Evolutionary conservation across 2,329 filamentous ascomycete species (phyloP).

Genomic region (Stachybotrys chlorohalonatus): DNA sequence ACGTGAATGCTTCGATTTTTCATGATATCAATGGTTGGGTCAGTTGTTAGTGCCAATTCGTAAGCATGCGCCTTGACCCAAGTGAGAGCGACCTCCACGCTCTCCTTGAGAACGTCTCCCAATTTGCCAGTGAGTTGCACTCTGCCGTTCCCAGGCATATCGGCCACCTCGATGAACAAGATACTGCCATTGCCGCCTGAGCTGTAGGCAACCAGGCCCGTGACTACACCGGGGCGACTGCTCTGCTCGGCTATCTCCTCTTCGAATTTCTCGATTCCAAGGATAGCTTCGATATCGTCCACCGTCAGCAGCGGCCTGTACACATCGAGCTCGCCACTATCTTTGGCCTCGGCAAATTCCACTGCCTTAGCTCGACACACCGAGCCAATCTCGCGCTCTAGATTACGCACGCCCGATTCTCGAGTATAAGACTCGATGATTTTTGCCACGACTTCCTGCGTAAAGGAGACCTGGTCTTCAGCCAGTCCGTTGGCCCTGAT

Average conservation of each 20-base stretch:
- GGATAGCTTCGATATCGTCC: slow-evolving; percentile 78
- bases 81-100: slow-evolving; percentile 86
- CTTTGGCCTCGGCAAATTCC: slow-evolving; percentile 84
- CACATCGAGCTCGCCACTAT: slow-evolving; percentile 54
- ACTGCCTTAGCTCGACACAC: slow-evolving; percentile 95
- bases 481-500: slow-evolving; percentile 80
- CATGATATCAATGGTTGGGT: slow-evolving; percentile 87
- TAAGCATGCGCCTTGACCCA: slow-evolving; percentile 98
- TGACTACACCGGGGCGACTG: slow-evolving; percentile 82
- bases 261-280: slow-evolving; percentile 89
- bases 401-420: slow-evolving; percentile 89
- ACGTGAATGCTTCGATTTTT: slow-evolving; percentile 90
- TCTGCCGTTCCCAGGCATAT: slow-evolving; percentile 87
- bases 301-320: slow-evolving; percentile 69
- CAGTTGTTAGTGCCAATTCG: slow-evolving; percentile 73
- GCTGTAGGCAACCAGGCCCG: slow-evolving; percentile 89
- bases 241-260: slow-evolving; percentile 90
- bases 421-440: slow-evolving; percentile 96
- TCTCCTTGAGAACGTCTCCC: slow-evolving; percentile 94
- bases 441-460: slow-evolving; percentile 80
- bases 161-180: slow-evolving; percentile 94
- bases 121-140: slow-evolving; percentile 95
- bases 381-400: slow-evolving; percentile 90
- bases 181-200: slow-evolving; percentile 91
- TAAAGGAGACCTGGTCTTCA: slow-evolving; percentile 65